Conservation (phyloP, 768 basidiomycete genomes). For the Suillus variegatus region DNA sequence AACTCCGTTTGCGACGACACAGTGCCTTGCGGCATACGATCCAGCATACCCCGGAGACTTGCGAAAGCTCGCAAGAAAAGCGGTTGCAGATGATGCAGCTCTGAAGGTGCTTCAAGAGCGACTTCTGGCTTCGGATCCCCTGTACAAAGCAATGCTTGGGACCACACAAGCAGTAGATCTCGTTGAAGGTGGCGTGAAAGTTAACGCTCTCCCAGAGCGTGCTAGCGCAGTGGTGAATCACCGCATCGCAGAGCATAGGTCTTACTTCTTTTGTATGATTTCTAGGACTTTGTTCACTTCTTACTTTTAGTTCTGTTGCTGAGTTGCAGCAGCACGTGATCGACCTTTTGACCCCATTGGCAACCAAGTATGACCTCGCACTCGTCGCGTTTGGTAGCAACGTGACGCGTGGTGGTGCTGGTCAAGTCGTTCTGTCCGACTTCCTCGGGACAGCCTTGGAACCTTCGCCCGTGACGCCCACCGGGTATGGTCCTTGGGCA, state of each 20-base stretch:
- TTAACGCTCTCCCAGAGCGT: slow-evolving; percentile 74
- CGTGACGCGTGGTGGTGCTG: slow-evolving; percentile 39
- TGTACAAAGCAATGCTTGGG: slow-evolving; percentile 48
- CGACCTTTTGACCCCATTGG: slow-evolving; percentile 42
- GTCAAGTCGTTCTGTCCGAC: slow-evolving; percentile 50
- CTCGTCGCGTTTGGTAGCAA: slow-evolving; percentile 55
- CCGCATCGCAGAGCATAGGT: slow-evolving; percentile 65
- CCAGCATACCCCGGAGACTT: slow-evolving; percentile 48
- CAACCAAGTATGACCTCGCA: slow-evolving; percentile 54
- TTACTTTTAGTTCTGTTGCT: slow-evolving; percentile 16
- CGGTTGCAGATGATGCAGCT: slow-evolving; percentile 47
- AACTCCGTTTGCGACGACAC: slow-evolving; percentile 30
- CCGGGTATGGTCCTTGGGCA: slow-evolving; percentile 19
- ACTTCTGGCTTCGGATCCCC: slow-evolving; percentile 19
- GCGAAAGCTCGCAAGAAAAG: slow-evolving; percentile 46
- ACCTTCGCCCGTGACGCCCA: slow-evolving; percentile 62
- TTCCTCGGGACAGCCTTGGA: slow-evolving; percentile 53
- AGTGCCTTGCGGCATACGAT: slow-evolving; percentile 65
- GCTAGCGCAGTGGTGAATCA: slow-evolving; percentile 69
- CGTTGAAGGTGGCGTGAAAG: slow-evolving; percentile 62
- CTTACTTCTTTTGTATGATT: slow-evolving; percentile 7
- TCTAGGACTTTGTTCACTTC: not conserved
- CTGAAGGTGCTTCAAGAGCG: slow-evolving; percentile 49
- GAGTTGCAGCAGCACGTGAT: slow-evolving; percentile 21
- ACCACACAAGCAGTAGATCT: slow-evolving; percentile 80